Conservation (phyloP, 805 yeast genomes). For the Metschnikowia vanudenii region DNA sequence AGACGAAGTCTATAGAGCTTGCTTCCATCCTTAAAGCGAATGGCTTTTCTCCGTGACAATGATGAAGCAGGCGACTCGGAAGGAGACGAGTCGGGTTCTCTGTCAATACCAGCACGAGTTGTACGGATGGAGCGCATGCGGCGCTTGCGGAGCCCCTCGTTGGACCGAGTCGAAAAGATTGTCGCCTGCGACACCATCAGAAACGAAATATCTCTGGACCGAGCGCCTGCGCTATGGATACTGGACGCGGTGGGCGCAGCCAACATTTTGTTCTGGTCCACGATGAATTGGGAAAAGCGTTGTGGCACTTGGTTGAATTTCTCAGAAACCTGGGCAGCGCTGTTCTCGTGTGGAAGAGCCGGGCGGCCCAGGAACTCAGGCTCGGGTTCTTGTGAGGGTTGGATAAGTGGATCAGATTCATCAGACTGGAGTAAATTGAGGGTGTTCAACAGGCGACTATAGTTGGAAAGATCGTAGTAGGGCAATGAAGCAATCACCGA, state of each 20-base stretch:
- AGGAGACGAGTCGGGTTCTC: not conserved
- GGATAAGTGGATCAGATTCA: not conserved
- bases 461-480: slow-evolving; percentile 15
- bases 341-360: not conserved
- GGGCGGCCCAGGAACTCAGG: not conserved
- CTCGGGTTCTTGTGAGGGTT: too few species aligned
- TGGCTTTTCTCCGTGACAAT: slow-evolving; percentile 32
- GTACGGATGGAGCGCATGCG: not conserved
- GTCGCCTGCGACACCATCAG: slow-evolving; percentile 46
- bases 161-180: slow-evolving; percentile 40
- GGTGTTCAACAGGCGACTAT: slow-evolving; percentile 17
- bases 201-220: slow-evolving; percentile 30
- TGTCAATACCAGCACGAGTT: not conserved
- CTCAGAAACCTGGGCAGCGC: slow-evolving; percentile 1
- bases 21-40: slow-evolving; percentile 35
- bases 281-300: slow-evolving; percentile 40
- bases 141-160: slow-evolving; percentile 9
- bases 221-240: not conserved
- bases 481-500: slow-evolving; percentile 11
- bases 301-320: slow-evolving; percentile 38
- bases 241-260: slow-evolving; percentile 1
- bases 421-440: slow-evolving; percentile 12
- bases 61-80: not conserved
- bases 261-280: slow-evolving; percentile 29
- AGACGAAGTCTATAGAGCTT: slow-evolving; percentile 30